A percentile compares a stretch with the other conserved stretches of the same genome.
phyloP scores from a whole-genome alignment of 306 rosid genomes.

The cucumber (Cucumis sativus) region DNA sequence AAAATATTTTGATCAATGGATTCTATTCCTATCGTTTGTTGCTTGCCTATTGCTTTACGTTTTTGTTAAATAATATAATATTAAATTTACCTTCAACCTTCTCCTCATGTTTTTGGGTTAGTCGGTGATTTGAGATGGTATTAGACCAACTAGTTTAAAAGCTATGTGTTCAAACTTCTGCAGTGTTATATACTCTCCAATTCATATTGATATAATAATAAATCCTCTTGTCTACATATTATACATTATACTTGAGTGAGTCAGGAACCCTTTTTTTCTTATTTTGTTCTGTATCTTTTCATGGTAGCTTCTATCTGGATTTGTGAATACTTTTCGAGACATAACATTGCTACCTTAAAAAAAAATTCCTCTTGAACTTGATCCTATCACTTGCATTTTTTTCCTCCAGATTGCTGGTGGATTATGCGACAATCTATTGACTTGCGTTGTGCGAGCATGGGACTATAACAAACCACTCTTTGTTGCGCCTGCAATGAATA shows the following conservation, averaged over 20 bases:
- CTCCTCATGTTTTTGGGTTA: too few relatives aligned
- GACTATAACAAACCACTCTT: conserved; percentile 65
- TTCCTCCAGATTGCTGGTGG: conserved; percentile 63
- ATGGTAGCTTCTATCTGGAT: neutral
- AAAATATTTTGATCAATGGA: neutral
- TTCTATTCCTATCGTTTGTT: neutral
- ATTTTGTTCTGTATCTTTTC: neutral
- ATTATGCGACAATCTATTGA: conserved; percentile 64
- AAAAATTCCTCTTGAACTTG: neutral
- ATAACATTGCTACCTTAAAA: neutral
- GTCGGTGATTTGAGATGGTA: too few relatives aligned
- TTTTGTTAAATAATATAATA: too few relatives aligned
- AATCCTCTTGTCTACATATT: neutral
- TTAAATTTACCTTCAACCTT: too few relatives aligned
- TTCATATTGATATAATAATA: too few relatives aligned
- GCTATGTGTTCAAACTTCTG: too few relatives aligned
- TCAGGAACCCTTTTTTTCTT: neutral
- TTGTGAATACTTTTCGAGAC: neutral
- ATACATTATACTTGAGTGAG: neutral
- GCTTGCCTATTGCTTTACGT: neutral
- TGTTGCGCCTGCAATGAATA: conserved; percentile 82
- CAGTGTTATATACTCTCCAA: too few relatives aligned
- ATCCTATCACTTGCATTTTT: neutral
- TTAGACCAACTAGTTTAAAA: too few relatives aligned
- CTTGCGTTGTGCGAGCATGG: conserved; percentile 81